Evolutionary conservation across 2,329 filamentous ascomycete genomes (phyloP), one percentile per base, ranked within the genome.

Genomic region (Colletotrichum musae): DNA sequence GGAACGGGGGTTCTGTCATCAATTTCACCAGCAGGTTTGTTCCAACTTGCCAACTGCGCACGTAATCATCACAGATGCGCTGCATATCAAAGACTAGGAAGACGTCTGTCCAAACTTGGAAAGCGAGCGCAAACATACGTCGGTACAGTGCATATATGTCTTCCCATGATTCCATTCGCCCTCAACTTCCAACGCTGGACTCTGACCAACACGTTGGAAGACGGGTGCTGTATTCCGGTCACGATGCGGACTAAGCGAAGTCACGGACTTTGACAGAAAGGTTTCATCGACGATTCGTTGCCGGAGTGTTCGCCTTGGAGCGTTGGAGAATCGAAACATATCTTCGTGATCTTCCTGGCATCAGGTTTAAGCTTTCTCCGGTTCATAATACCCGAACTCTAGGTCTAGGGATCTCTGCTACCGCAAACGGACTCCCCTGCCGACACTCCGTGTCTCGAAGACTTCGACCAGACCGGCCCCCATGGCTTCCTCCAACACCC

Each of bases 381-480:
- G 50, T 66, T 24, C n/a, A 59, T n/a, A 50, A 36, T 36, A 36
- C 32, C 32, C 32, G 32, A 36, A 10, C 32, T 24, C 61, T 24
- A 45, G 36, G n/a, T 45, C 32, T n/a, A 18, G n/a, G 36, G 62
- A 36, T 51, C 36, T 36, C 28, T 18, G 36, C 70, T 77, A 79
- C 65, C 85, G 64, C 58, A 79, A 79, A 72, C 89, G 84, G 67
- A 93, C 86, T 12, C 89, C 92, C 69, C 87, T 84, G 1, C 92
- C 92, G n/a, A 94, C 91, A 74, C 89, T 92, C 15, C 90, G 85
- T 13, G 92, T 94, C 75, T 93, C 88, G 77, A 95, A 95, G 15
- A 93, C 80, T 79, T 95, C 92, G 4, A 94, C 86, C 16, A 91
- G 75, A 1, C 93, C 93, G 32, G 89, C 84, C 0, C 92, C 93